Evolutionary conservation across 192 early-diverging fungal species (phyloP), one percentile per base, ranked within the genome.

Genomic region (Powellomyces hirtus): DNA sequence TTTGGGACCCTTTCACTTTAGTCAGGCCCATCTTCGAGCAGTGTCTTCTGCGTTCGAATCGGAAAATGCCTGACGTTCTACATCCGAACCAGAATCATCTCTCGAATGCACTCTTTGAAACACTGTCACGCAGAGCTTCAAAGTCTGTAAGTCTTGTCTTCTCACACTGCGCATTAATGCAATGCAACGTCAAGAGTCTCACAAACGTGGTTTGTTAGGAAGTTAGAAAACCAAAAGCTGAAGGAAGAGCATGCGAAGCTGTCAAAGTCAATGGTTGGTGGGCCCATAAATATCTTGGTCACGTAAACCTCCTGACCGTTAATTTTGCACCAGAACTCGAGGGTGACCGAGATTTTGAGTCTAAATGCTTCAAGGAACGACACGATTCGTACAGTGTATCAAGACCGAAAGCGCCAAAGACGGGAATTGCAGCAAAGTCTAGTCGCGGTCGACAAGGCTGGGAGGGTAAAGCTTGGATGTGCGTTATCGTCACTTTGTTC

Each of bases 61-160:
- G n/a, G n/a, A n/a, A n/a, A n/a, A n/a, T n/a, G n/a, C n/a, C n/a
- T n/a, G 5, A 35, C 20, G 36, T 24, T 45, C n/a, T 8, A 13
- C 38, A 6, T 40, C 30, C 26, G 14, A 46, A 0, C 42, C 24
- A 64, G 62, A 20, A 64, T 64, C 44, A 51, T 64, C 14, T 42
- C 62, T 16, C 22, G 62, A 35, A 64, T 64, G 62, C 42, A 50
- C 22, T 64, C 62, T 29, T 35, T 64, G 14, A 64, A 51, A 27
- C 62, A 64, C 31, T 64, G 42, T 31, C 46, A 64, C 22, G 27
- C 11, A 13, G 62, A 64, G 30, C 46, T 64, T 0, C 62, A 64
- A 29, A 14, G 6, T 29, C 46, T 64, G 45, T 50, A 51, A 50
- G 62, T 29, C 27, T 13, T 42, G 8, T 42, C 40, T 13, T 8